Percentiles rank a stretch among this genome's conserved stretches.
These are phyloP conservation scores for Schizosaccharomyces cryophilus DNA, from an alignment of 805 yeast species.

Conservation along the genomic window DNA sequence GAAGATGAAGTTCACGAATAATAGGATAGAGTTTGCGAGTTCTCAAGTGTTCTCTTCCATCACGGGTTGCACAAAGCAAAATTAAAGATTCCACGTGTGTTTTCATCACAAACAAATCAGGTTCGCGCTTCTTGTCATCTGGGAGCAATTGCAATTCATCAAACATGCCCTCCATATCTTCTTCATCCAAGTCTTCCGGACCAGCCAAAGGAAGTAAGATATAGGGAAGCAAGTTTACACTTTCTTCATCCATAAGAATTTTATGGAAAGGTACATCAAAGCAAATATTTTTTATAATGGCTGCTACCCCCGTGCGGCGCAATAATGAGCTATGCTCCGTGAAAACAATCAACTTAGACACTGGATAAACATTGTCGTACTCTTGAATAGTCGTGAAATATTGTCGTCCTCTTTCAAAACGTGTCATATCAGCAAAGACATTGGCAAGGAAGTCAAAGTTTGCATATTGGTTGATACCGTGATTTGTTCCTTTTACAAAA, in stretches of 20 bases:
- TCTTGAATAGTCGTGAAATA: slow-evolving; percentile 50
- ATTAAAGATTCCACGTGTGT: slow-evolving; percentile 61
- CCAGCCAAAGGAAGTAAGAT: slow-evolving; percentile 65
- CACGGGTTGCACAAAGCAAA: slow-evolving; percentile 50
- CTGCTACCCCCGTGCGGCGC: slow-evolving; percentile 79
- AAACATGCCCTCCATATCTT: slow-evolving; percentile 69
- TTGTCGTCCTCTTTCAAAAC: slow-evolving; percentile 31
- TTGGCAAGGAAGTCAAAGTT: slow-evolving; percentile 62
- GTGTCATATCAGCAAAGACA: slow-evolving; percentile 73
- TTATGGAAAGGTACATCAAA: slow-evolving; percentile 55
- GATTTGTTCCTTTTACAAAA: slow-evolving; percentile 62
- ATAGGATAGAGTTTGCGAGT: slow-evolving; percentile 65
- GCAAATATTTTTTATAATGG: slow-evolving; percentile 69
- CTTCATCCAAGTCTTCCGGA: slow-evolving; percentile 48
- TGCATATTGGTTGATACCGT: slow-evolving; percentile 45
- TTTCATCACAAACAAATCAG: slow-evolving; percentile 32
- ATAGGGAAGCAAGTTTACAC: slow-evolving; percentile 54
- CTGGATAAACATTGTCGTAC: slow-evolving; percentile 55
- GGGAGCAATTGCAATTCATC: slow-evolving; percentile 65
- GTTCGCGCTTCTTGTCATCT: slow-evolving; percentile 55
- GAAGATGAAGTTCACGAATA: slow-evolving; percentile 46
- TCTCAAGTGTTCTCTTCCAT: slow-evolving; percentile 53
- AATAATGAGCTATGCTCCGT: slow-evolving; percentile 53
- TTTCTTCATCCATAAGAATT: slow-evolving; percentile 29
- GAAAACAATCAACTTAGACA: slow-evolving; percentile 59